phyloP scores from a whole-genome alignment of 257 asterid species.

The Datura wrightii region DNA sequence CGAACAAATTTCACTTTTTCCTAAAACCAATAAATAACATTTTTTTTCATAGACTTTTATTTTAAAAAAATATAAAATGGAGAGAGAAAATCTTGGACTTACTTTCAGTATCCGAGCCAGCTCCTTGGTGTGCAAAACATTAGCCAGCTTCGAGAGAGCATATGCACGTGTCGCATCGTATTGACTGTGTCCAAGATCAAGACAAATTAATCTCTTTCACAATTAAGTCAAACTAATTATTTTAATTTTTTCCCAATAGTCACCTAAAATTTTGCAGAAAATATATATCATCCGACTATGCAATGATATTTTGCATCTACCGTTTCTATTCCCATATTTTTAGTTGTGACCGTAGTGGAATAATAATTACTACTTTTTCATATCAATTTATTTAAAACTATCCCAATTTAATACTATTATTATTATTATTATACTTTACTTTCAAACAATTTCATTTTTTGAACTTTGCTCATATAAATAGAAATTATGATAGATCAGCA shows the following conservation, averaged over 20 bases:
- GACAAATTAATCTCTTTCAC: conserved; percentile 42
- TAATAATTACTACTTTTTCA: neutral
- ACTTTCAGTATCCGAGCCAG: conserved; percentile 78
- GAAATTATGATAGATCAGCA: too few relatives aligned
- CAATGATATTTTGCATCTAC: neutral
- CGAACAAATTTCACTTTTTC: conserved; percentile 51
- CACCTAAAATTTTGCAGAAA: neutral
- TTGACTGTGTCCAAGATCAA: conserved; percentile 55
- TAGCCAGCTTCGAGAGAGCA: conserved; percentile 97
- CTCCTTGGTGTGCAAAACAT: conserved; percentile 96
- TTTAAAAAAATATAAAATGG: too few relatives aligned
- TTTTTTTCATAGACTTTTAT: too few relatives aligned
- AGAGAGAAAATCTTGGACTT: conserved; percentile 30
- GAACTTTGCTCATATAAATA: too few relatives aligned
- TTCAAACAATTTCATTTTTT: too few relatives aligned
- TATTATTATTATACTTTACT: too few relatives aligned
- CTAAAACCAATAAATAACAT: neutral
- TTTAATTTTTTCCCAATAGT: neutral
- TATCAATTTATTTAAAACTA: too few relatives aligned
- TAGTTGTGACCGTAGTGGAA: neutral
- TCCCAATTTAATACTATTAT: too few relatives aligned
- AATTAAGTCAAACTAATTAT: conserved; percentile 48
- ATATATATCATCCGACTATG: neutral
- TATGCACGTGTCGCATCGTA: conserved; percentile 99
- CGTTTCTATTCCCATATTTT: neutral